Base-by-base conservation (phyloP, 805 yeast genomes). In the Cyberlindnera misumaiensis region DNA sequence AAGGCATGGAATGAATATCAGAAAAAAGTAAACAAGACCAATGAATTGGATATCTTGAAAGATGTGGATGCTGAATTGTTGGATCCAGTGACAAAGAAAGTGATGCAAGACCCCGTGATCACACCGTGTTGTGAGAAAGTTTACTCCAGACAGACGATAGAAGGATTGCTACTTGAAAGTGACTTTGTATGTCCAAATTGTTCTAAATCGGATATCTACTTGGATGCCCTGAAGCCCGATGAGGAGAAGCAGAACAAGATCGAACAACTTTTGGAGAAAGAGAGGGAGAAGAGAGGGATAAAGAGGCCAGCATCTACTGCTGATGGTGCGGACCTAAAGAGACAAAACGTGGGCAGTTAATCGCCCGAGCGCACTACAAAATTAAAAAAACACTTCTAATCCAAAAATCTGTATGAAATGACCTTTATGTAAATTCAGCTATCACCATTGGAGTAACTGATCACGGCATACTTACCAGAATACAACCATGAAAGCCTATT, bases 121-220 rank as follows among this genome's bases (percentile, higher is more conserved):
- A 87, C 95, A 1, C 90, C 93, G 27, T 89, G 97, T 58, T 85
- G 95, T 55, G 61, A 65, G 11, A 73, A 65, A 30, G 55, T 68
- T 0, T 77, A 76, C 44, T 75, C 90, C 3, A 72, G 75, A 45
- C 72, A 71, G 18, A 64, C 82, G 25, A 73, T 83, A 39, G 89
- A 83, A 50, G 75, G 75, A 44, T 58, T 71, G 7, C 63, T 90
- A 18, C 69, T 90, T 37, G 95, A 85, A 20, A 73, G 77, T 40
- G 97, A 90, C 54, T 90, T 90, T 63, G 77, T 75, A 28, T 90
- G 98, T 62, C 97, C 98, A 5, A 80, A 77, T 46, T 90, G 98
- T 64, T 75, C 72, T 3, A 72, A 69, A 13, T 77, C 74, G 17
- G 96, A 88, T 41, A 70, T 85, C 1, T 77, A 77, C 44, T 67